Evolutionary conservation across 2,329 filamentous ascomycete genomes (phyloP).

Genomic region (Sphaerulina populicola): DNA sequence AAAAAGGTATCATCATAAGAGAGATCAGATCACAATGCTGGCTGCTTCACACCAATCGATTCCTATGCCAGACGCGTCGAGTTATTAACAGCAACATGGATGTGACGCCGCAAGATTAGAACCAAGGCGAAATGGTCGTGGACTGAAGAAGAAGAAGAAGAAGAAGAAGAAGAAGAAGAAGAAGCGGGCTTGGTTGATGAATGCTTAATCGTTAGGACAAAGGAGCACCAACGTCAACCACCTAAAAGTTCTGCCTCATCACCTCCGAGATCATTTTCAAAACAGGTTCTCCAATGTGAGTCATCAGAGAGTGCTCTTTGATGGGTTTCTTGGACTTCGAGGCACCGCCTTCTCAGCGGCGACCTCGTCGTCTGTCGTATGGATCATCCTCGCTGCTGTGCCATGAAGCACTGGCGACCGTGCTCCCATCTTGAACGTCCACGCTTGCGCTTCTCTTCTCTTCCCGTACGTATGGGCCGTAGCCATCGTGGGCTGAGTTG

Average conservation of each 20-base stretch:
- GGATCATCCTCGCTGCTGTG: not conserved
- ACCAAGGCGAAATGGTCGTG: not conserved
- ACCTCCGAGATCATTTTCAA: conserved; percentile 13
- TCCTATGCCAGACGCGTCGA: too few species aligned
- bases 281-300: conserved; percentile 12
- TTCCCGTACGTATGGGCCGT: conserved; percentile 21
- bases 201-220: not conserved
- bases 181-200: not conserved
- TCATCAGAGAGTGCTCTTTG: conserved; percentile 5
- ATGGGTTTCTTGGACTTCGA: conserved; percentile 5
- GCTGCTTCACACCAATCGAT: too few species aligned
- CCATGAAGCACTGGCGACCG: conserved; percentile 2
- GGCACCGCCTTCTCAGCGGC: conserved; percentile 12
- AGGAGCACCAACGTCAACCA: not conserved
- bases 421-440: conserved; percentile 17
- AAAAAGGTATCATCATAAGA: too few species aligned
- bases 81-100: not conserved
- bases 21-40: too few species aligned
- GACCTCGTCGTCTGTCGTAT: conserved; percentile 10
- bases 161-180: too few species aligned
- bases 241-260: conserved; percentile 11
- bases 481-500: conserved; percentile 4
- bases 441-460: conserved; percentile 14
- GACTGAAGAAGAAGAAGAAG: not conserved
- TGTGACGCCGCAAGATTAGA: not conserved